Conservation (phyloP, 768 basidiomycete species). For the Guyanaporus albipodus region DNA sequence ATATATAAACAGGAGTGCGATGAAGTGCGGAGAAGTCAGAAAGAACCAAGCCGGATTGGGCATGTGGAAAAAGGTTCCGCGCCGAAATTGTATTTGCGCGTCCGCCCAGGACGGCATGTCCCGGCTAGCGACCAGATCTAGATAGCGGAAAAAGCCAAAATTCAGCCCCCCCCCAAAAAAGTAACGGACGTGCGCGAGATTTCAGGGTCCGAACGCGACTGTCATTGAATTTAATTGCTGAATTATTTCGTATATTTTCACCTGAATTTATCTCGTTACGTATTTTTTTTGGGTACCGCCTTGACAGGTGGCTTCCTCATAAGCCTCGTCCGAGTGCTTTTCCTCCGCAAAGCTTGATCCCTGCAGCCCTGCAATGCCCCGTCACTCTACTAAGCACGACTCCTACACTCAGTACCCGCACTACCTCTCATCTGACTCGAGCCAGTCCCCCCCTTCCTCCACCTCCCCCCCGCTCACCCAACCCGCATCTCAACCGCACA, state of each 20-base stretch:
- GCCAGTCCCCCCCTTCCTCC: constrained; percentile 15
- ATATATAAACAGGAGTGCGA: too few relatives aligned
- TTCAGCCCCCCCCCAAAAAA: constrained; percentile 22
- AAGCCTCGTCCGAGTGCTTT: constrained; percentile 25
- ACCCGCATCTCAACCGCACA: neutral
- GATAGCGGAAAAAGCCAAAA: constrained; percentile 34
- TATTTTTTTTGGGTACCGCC: constrained; percentile 36
- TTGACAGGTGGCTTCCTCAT: constrained; percentile 35
- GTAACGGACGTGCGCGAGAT: constrained; percentile 25
- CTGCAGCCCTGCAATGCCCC: constrained; percentile 34
- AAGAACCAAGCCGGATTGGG: constrained; percentile 5
- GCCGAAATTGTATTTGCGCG: constrained; percentile 31
- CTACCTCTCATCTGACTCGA: constrained; percentile 28
- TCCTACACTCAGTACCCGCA: constrained; percentile 22
- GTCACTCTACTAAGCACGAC: constrained; percentile 30
- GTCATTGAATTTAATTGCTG: constrained; percentile 29
- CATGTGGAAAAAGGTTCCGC: constrained; percentile 24
- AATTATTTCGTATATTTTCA: constrained; percentile 28
- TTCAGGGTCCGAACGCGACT: constrained; percentile 33
- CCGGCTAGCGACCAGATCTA: constrained; percentile 30
- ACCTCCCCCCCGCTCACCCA: constrained; percentile 1
- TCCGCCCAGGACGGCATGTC: constrained; percentile 26
- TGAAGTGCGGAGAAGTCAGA: too few relatives aligned
- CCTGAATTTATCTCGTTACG: constrained; percentile 25
- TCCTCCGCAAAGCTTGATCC: constrained; percentile 25